A percentile compares a stretch with the other conserved stretches of the same genome.
phyloP scores from a whole-genome alignment of 2,329 filamentous ascomycete species.

The Diplocarpon rosae region DNA sequence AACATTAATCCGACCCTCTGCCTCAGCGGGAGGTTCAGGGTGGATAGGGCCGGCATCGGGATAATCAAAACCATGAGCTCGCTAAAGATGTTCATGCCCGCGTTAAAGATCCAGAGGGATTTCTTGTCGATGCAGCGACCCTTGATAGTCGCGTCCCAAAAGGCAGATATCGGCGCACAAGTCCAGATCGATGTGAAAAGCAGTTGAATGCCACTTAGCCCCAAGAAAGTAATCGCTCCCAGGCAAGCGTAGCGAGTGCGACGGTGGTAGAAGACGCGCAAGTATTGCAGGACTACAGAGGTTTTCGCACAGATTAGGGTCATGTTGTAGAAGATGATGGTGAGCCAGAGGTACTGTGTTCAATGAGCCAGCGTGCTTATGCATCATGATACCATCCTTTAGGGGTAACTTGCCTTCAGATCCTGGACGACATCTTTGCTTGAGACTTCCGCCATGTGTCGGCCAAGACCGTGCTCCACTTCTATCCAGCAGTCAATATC shows the following conservation, averaged over 20 bases:
- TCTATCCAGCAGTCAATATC: too few relatives aligned
- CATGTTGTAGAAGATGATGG: conserved; percentile 29
- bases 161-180: conserved; percentile 12
- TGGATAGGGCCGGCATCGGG: conserved; percentile 13
- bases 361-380: neutral
- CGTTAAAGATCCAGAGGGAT: conserved; percentile 15
- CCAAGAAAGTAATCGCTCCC: conserved; percentile 8
- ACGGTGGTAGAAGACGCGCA: conserved; percentile 28
- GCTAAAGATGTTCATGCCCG: conserved; percentile 13
- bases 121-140: conserved; percentile 9
- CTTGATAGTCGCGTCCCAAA: conserved; percentile 6
- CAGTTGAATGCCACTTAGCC: conserved; percentile 5
- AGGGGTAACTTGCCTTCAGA: neutral
- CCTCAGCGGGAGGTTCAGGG: conserved; percentile 11
- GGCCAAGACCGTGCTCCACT: conserved; percentile 13
- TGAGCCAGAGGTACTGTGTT: conserved; percentile 24
- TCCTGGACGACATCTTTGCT: neutral
- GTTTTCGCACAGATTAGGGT: conserved; percentile 28
- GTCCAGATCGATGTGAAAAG: conserved; percentile 10
- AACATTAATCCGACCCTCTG: conserved; percentile 16
- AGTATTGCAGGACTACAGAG: conserved; percentile 32
- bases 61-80: conserved; percentile 14
- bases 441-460: neutral
- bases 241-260: conserved; percentile 16
- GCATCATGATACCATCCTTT: too few relatives aligned